phyloP scores from a whole-genome alignment of 257 asterid genomes.

The Nicotiana undulata region DNA sequence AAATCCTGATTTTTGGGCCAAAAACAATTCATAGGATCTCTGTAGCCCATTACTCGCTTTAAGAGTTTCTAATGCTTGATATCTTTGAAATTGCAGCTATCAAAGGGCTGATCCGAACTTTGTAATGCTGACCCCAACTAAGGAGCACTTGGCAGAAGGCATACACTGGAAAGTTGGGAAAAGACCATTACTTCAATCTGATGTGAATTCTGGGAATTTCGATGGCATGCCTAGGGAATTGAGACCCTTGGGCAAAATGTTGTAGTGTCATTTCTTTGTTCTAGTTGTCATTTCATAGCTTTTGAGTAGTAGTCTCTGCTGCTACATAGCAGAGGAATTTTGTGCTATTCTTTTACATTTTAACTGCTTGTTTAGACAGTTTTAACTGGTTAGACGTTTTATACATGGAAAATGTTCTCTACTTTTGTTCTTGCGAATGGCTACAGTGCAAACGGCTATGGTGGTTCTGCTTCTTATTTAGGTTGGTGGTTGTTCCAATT shows the following conservation, averaged over 20 bases:
- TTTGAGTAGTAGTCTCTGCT: neutral
- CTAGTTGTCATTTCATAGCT: neutral
- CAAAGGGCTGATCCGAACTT: slow-evolving; percentile 91
- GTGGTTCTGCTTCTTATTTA: neutral
- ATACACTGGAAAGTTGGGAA: slow-evolving; percentile 68
- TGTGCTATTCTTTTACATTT: neutral
- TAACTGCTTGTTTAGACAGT: neutral
- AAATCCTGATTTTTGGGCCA: neutral
- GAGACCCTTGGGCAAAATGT: slow-evolving; percentile 60
- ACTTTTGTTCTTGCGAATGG: neutral
- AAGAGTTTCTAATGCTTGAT: neutral
- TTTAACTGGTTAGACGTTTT: neutral
- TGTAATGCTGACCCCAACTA: slow-evolving; percentile 87
- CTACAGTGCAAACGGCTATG: neutral
- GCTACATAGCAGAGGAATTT: neutral
- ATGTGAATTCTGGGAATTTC: slow-evolving; percentile 67
- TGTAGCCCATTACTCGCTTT: neutral
- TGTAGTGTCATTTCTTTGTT: slow-evolving; percentile 25
- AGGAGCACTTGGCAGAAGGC: slow-evolving; percentile 93
- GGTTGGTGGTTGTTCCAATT: neutral
- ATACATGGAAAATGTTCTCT: neutral
- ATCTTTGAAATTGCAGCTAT: slow-evolving; percentile 40
- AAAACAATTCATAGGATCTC: neutral
- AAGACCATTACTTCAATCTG: slow-evolving; percentile 71
- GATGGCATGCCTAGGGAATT: slow-evolving; percentile 71